Evolutionary conservation across 2,329 filamentous ascomycete species (phyloP).

Genomic region (Colletotrichum abscissum): DNA sequence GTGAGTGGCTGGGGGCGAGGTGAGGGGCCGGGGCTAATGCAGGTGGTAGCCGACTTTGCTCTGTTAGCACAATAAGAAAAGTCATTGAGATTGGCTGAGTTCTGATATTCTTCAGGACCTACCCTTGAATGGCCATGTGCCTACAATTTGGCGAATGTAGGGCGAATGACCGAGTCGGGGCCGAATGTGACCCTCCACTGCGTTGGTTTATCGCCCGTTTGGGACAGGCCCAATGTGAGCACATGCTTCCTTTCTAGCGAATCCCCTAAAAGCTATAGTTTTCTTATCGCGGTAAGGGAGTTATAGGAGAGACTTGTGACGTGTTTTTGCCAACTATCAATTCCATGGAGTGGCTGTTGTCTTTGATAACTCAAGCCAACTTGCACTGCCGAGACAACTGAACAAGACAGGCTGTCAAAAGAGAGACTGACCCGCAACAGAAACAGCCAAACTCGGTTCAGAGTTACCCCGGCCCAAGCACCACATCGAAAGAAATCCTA

Average conservation of each 20-base stretch:
- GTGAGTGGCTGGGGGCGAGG: constrained; percentile 14
- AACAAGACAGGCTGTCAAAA: not conserved
- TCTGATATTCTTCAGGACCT: constrained; percentile 4
- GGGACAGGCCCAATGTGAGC: constrained; percentile 5
- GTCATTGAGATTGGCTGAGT: not conserved
- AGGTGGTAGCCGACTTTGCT: constrained; percentile 21
- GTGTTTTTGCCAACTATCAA: not conserved
- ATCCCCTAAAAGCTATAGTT: not conserved
- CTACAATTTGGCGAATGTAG: not conserved
- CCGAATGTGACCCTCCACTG: constrained; percentile 28
- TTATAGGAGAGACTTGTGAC: not conserved
- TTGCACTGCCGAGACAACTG: no score
- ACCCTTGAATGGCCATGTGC: constrained; percentile 28
- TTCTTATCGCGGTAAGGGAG: not conserved
- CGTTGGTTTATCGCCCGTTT: constrained; percentile 10
- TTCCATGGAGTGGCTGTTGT: not conserved
- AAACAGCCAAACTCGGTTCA: not conserved
- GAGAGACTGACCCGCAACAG: not conserved
- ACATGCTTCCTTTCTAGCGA: constrained; percentile 9
- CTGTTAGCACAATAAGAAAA: not conserved
- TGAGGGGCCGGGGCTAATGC: constrained; percentile 26
- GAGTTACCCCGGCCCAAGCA: not conserved
- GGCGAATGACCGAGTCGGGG: constrained; percentile 28
- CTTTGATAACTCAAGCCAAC: not conserved
- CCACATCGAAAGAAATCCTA: no score